Percentiles rank a stretch among this genome's conserved stretches.
phyloP scores from a whole-genome alignment of 2,329 filamentous ascomycete genomes.

The Claviceps paspali region DNA sequence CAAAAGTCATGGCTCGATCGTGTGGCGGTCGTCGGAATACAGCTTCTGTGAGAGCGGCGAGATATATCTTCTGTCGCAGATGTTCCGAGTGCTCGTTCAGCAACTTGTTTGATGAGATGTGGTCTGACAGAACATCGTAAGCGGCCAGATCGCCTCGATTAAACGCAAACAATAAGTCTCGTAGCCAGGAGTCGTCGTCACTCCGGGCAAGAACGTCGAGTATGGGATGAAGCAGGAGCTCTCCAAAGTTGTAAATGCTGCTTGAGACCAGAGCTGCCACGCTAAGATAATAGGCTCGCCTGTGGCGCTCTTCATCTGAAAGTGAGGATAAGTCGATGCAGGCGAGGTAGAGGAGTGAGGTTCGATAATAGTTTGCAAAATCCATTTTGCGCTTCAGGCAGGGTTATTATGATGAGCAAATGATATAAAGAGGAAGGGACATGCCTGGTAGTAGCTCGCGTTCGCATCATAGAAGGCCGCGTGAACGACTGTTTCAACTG shows the following conservation, averaged over 20 bases:
- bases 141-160: conserved; percentile 85
- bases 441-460: conserved; percentile 78
- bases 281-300: conserved; percentile 80
- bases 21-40: conserved; percentile 93
- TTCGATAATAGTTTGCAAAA: conserved; percentile 94
- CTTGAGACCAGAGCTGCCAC: conserved; percentile 86
- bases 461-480: conserved; percentile 93
- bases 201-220: conserved; percentile 62
- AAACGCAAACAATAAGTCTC: conserved; percentile 92
- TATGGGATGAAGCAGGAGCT: conserved; percentile 94
- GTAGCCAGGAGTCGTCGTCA: conserved; percentile 71
- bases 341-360: conserved; percentile 90
- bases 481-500: conserved; percentile 88
- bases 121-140: conserved; percentile 68
- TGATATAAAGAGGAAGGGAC: not conserved
- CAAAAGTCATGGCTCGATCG: conserved; percentile 86
- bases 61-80: conserved; percentile 92
- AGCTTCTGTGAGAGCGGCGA: conserved; percentile 88
- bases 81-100: conserved; percentile 68
- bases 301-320: conserved; percentile 57
- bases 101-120: conserved; percentile 66
- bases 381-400: conserved; percentile 52
- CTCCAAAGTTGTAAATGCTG: conserved; percentile 98
- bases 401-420: not conserved
- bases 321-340: conserved; percentile 77